phyloP scores from a whole-genome alignment of 2,329 filamentous ascomycete species.

The Cylindrodendrum hubeiense region DNA sequence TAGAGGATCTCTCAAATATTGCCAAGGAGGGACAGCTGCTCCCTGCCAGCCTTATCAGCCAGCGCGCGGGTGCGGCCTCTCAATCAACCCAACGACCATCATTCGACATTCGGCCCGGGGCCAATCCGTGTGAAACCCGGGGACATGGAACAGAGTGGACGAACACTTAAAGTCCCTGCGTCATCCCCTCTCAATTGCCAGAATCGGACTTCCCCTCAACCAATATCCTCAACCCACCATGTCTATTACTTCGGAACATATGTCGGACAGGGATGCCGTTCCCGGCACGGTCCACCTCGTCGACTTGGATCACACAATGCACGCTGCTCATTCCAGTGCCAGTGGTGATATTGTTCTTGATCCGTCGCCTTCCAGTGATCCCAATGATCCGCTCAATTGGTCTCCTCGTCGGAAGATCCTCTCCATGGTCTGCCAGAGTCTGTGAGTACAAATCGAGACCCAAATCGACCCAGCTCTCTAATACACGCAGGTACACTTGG shows the following conservation, averaged over 20 bases:
- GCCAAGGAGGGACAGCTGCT: neutral
- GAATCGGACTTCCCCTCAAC: neutral
- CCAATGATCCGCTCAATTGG: constrained; percentile 68
- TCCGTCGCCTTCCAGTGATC: constrained; percentile 61
- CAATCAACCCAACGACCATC: neutral
- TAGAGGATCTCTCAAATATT: neutral
- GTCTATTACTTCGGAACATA: neutral
- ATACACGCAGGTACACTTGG: constrained; percentile 48
- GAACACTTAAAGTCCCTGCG: neutral
- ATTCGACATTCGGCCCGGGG: neutral
- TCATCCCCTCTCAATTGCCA: neutral
- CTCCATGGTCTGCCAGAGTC: constrained; percentile 44
- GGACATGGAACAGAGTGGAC: neutral
- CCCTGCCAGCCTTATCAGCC: neutral
- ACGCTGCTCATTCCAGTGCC: constrained; percentile 47
- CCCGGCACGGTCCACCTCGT: constrained; percentile 58
- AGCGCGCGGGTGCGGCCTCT: neutral
- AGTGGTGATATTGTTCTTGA: constrained; percentile 61
- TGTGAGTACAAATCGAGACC: constrained; percentile 39
- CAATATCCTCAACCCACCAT: neutral
- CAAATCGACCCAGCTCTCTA: neutral
- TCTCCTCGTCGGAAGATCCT: constrained; percentile 43
- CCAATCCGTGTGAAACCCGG: neutral
- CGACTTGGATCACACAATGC: constrained; percentile 51
- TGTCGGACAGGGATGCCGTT: constrained; percentile 27